Evolutionary conservation across 2,329 filamentous ascomycete genomes (phyloP), one percentile per base, ranked within the genome.

Genomic region (Colletotrichum orbiculare): DNA sequence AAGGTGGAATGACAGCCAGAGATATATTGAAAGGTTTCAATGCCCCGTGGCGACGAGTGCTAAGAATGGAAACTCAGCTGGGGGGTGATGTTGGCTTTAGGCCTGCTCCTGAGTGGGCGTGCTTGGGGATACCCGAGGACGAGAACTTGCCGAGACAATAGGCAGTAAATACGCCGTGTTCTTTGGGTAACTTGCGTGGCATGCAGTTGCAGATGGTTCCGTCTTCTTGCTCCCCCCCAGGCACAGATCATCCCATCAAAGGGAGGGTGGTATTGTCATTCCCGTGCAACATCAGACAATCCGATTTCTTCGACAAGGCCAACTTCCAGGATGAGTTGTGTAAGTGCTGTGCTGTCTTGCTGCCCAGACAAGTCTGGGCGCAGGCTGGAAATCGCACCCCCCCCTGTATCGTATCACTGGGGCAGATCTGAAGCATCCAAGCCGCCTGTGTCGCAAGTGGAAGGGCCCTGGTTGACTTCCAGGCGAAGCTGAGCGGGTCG

Each of bases 371-470:
- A 33, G 63, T 60, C 61, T 45, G 47, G 54, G 63, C 59, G 11
- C 46, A 7, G 47, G 15, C 37, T n/a, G 34, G 33, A 25, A 50
- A 35, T 34, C 37, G n/a, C 42, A 45, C 47, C 46, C 64, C 46
- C 46, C 64, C 64, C 54, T 64, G 39, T 64, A 25, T 49, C 49
- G 48, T 65, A 66, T 64, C 60, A 42, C 49, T 52, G 50, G 54
- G 60, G 60, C 43, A 64, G 43, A 64, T 64, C 49, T 60, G 64
- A 64, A 39, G 54, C 60, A 64, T 65, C 64, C 53, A 54, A 64
- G 60, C 60, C 64, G 60, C 43, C 49, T 65, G 60, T 66, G 60
- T 60, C 54, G 60, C 47, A 66, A 63, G 52, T 57, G 43, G 48
- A n/a, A 37, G 46, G 45, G 33, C 7, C 35, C 58, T 48, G 38